A percentile compares a stretch with the other conserved stretches of the same genome.
Conservation (phyloP, 2,329 filamentous ascomycete genomes). For the Torrubiella hemipterigena region DNA sequence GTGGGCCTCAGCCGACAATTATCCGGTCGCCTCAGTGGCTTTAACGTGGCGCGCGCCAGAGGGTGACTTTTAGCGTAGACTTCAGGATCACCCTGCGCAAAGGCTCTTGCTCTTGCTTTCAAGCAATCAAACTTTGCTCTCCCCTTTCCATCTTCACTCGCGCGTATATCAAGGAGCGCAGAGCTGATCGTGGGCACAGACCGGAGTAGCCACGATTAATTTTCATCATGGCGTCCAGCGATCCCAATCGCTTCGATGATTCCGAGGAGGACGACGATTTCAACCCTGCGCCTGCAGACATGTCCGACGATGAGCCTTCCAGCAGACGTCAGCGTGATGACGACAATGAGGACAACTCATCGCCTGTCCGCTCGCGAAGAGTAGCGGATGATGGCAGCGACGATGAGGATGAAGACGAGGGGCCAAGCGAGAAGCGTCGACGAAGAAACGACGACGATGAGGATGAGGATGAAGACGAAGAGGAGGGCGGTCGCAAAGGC, state of each 20-base stretch:
- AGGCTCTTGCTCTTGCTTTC: too few relatives aligned
- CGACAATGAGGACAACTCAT: slow-evolving; percentile 21
- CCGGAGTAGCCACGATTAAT: slow-evolving; percentile 1
- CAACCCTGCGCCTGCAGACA: slow-evolving; percentile 65
- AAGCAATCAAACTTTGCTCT: too few relatives aligned
- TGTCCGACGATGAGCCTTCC: slow-evolving; percentile 49
- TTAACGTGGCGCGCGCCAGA: too few relatives aligned
- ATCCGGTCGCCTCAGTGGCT: too few relatives aligned
- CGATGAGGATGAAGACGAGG: slow-evolving; percentile 26
- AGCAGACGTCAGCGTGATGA: slow-evolving; percentile 9
- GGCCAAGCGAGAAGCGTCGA: slow-evolving; percentile 6
- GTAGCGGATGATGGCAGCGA: slow-evolving; percentile 27
- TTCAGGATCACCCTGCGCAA: too few relatives aligned
- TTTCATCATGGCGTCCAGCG: slow-evolving; percentile 35
- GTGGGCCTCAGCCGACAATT: too few relatives aligned
- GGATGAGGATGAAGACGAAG: slow-evolving; percentile 20
- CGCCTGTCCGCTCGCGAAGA: slow-evolving; percentile 12
- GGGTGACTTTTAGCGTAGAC: too few relatives aligned
- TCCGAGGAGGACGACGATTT: slow-evolving; percentile 79
- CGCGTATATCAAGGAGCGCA: too few relatives aligned
- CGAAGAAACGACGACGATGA: slow-evolving; percentile 17
- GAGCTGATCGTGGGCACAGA: too few relatives aligned
- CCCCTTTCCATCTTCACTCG: too few relatives aligned
- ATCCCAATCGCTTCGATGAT: slow-evolving; percentile 40
- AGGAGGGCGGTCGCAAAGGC: slow-evolving; percentile 22